Base-by-base conservation (phyloP, 257 asterid species). In the Ilex aquifolium region DNA sequence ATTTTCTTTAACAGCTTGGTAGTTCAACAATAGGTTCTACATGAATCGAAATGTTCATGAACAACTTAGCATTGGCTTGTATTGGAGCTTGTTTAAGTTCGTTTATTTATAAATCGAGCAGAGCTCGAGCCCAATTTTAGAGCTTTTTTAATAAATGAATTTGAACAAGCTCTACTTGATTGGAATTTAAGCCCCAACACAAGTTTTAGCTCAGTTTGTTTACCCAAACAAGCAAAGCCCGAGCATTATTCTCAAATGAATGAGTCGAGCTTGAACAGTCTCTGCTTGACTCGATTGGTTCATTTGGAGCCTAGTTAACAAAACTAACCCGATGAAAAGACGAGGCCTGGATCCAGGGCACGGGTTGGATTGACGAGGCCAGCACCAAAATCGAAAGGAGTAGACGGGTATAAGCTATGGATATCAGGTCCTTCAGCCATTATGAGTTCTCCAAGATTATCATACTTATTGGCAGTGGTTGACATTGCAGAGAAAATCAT, bases 401-500 rank as follows among this genome's bases (percentile, higher is more conserved):
- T 95, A 3, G 97, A 88, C 56, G 77, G 77, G 51, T 80, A 68
- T 67, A 87, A 52, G 42, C 79, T 66, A 54, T 79, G 59, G 51
- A 81, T 69, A 13, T 72, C 79, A 44, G 67, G 82, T 10, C 98
- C 98, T 77, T 80, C 80, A 10, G 98, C 96, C 97, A 82, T 85
- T 57, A 89, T 82, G 29, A 83, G 87, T 31, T 92, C 95, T 6
- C 99, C 96, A 2, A 44, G 78, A 74, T 89, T 92, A 62, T 92
- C 97, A 50, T 82, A 72, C 61, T 75, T 87, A 57, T 70, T 63
- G 36, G 99, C 96, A 1, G 96, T 85, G 51, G 99, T 92, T 50
- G 99, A 82, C 85, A 89, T 79, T 66, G 99, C 95, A 10, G 99
- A 92, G 65, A 93, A 84, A 60, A 92, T 83, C 95, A 89, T 87